Conservation (phyloP, 2,329 filamentous ascomycete species). For the Arthrobotrys megalospora region DNA sequence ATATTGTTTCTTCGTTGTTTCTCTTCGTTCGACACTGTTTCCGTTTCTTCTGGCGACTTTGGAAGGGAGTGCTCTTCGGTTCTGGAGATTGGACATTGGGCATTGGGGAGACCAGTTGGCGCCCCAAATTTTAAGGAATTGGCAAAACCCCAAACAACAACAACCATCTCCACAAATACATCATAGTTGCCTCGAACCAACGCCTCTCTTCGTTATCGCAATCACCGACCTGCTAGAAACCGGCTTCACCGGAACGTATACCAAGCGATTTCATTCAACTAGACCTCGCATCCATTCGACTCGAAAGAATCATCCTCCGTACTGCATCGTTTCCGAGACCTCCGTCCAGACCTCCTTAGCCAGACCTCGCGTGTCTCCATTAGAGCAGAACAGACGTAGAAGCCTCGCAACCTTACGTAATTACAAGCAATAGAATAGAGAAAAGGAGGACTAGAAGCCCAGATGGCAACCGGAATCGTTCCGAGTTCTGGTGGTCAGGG, state of each 20-base stretch:
- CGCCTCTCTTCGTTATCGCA: constrained; percentile 40
- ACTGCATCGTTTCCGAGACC: constrained; percentile 14
- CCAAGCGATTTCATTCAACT: neutral
- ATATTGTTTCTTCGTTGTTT: constrained; percentile 21
- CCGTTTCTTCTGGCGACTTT: constrained; percentile 19
- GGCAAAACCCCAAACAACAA: constrained; percentile 47
- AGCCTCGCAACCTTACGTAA: constrained; percentile 14
- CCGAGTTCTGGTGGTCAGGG: constrained; percentile 41
- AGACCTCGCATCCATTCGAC: neutral
- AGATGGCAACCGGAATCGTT: constrained; percentile 55
- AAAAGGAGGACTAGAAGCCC: neutral
- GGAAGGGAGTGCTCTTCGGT: constrained; percentile 11
- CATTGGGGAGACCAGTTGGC: constrained; percentile 7
- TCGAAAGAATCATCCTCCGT: neutral
- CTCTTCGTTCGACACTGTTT: constrained; percentile 11
- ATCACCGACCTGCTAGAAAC: neutral
- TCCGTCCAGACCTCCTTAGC: constrained; percentile 21
- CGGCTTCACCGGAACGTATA: constrained; percentile 32
- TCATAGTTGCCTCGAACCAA: constrained; percentile 31
- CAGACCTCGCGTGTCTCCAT: constrained; percentile 27
- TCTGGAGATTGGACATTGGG: neutral
- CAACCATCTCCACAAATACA: constrained; percentile 30
- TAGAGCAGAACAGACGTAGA: constrained; percentile 2
- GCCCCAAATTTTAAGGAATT: constrained; percentile 26
- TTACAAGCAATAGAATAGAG: neutral